Evolutionary conservation across 2,329 filamentous ascomycete genomes (phyloP), one percentile per base, ranked within the genome.

Genomic region (Colletotrichum spinosum): DNA sequence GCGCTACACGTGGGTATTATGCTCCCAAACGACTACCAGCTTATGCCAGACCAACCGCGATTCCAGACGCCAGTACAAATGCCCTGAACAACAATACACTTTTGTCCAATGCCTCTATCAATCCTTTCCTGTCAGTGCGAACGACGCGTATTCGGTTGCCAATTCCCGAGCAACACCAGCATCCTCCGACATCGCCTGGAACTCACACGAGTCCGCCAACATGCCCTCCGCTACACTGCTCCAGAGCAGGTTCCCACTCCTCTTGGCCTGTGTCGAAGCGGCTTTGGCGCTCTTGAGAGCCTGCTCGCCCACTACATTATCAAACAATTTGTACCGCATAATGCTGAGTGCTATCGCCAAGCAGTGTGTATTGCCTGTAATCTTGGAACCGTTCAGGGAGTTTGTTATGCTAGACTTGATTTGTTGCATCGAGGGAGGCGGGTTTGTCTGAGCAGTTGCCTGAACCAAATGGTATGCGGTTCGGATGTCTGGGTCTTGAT

Each of bases 281-380:
- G 92, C 91, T 68, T 86, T 85, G 5, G 91, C 90, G 72, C 90
- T 92, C 78, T 94, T 94, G 65, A 92, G 84, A 0, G 91, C 90
- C 75, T 94, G 92, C 64, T 92, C 90, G 54, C 93, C 93, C 4
- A 97, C 88, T 12, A 94, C 90, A 65, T 91, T 91, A 50, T 90
- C 90, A 76, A 94, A 97, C 72, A 97, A 91, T 55, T 89, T 87
- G 72, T 86, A 89, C 56, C 92, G 91, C 91, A 97, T 97, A 69
- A 96, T 90, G 70, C 90, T 94, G 65, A 97, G 86, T 6, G 91
- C 90, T 69, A 97, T 91, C 52, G 90, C 90, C n/a, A 94, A 85
- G 58, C 94, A 90, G 69, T 97, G 92, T 37, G 88, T 88, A 74
- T 97, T 97, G 59, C 84, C 83, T 8, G 91, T 89, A 8, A 83